Evolutionary conservation across 2,329 filamentous ascomycete genomes (phyloP), one percentile per base, ranked within the genome.

Genomic region (Pestalotiopsis fici): DNA sequence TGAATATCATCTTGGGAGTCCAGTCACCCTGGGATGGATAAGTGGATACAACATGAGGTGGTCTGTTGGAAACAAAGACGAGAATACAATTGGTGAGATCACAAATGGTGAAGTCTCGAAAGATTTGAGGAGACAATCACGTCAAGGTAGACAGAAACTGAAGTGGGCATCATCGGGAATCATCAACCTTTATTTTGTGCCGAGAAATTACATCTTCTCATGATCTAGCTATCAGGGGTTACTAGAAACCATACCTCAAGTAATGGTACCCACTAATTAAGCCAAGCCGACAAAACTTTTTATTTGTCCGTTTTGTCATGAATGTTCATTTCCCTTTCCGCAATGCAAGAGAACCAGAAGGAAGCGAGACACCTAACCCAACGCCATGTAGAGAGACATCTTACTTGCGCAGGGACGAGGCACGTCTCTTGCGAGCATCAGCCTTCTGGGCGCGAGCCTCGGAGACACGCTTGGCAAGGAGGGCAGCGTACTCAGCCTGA

Each of bases 361-460:
- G 69, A 73, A 74, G 69, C 66, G 64, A 66, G 61, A 64, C 64
- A 69, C 61, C 75, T 72, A 68, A 76, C 73, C 74, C 70, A 78
- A 78, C 77, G 76, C 74, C 77, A 35, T 76, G 75, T 74, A 78
- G 67, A 65, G 39, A 61, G 61, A 73, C 74, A 68, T 80, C 87
- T 86, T 93, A 94, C 87, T 95, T 95, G 88, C 88, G 91, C 91
- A 97, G 94, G 80, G 95, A 98, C 83, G 93, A 97, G 78, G 95
- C 95, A 83, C 96, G 91, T 83, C 96, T 91, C 94, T 98, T 98
- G 88, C 94, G 93, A 83, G 92, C 87, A 87, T 98, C 95, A 78
- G 91, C 91, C 88, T 96, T 95, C 86, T 92, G 91, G 82, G 92
- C 88, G 90, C 98, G 97, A 88, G 94, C 93, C 88, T 99, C 96